A percentile compares a stretch with the other conserved stretches of the same genome.
Evolutionary conservation across 805 yeast genomes (phyloP).

Genomic region (Cyberlindnera bimundalis): DNA sequence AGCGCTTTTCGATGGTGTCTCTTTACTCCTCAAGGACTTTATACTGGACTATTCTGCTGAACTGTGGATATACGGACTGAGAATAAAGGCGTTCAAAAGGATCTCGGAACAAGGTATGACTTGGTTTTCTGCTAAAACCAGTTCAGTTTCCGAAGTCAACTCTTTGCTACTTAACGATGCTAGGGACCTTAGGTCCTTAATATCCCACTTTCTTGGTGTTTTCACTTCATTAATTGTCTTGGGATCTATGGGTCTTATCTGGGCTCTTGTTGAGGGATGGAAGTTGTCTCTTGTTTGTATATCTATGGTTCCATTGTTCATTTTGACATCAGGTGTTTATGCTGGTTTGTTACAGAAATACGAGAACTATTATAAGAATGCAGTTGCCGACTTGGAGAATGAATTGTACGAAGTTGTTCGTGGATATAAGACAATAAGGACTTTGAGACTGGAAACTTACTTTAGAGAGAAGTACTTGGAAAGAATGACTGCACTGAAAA

Average conservation of each 20-base stretch:
- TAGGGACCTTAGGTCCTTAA: constrained; percentile 66
- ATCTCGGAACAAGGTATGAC: constrained; percentile 48
- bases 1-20: constrained; percentile 59
- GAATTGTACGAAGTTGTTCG: constrained; percentile 47
- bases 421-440: constrained; percentile 62
- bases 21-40: constrained; percentile 48
- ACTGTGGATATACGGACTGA: constrained; percentile 54
- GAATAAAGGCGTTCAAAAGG: constrained; percentile 45
- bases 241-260: constrained; percentile 57
- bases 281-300: constrained; percentile 79
- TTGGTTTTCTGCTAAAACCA: constrained; percentile 45
- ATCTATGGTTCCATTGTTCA: constrained; percentile 65
- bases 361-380: constrained; percentile 59
- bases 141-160: constrained; percentile 49
- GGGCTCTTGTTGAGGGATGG: constrained; percentile 87
- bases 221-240: constrained; percentile 51
- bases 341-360: constrained; percentile 46
- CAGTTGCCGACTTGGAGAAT: constrained; percentile 53
- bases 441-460: constrained; percentile 47
- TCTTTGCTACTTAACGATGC: constrained; percentile 77
- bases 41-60: constrained; percentile 61
- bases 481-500: constrained; percentile 32
- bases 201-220: constrained; percentile 59
- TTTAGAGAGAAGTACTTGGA: constrained; percentile 40
- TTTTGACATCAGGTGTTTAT: constrained; percentile 48